Evolutionary conservation across 2,329 filamentous ascomycete genomes (phyloP).

Genomic region (Anthostomella pinea): DNA sequence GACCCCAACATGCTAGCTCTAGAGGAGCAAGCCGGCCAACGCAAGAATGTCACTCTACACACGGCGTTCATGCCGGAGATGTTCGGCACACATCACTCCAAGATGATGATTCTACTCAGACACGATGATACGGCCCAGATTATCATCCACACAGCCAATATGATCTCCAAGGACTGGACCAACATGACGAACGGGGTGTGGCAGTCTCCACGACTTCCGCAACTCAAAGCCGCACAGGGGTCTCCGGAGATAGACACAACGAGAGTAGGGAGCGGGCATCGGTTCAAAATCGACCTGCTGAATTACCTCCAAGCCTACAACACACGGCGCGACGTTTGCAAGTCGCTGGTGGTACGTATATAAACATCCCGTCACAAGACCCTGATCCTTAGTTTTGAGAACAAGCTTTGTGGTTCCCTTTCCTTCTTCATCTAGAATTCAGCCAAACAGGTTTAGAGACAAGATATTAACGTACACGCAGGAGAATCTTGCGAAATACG

Average conservation of each 20-base stretch:
- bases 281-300: conserved; percentile 74
- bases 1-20: conserved; percentile 47
- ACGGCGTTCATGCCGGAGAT: conserved; percentile 76
- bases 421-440: no score
- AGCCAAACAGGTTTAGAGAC: no score
- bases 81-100: conserved; percentile 82
- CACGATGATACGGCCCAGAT: conserved; percentile 76
- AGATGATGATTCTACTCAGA: conserved; percentile 82
- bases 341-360: conserved; percentile 52
- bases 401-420: no score
- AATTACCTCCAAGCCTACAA: conserved; percentile 72
- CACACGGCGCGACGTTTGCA: conserved; percentile 49
- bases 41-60: conserved; percentile 68
- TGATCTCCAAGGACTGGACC: conserved; percentile 83
- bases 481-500: conserved; percentile 57
- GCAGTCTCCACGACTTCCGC: conserved; percentile 68
- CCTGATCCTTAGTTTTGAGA: no score
- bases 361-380: no score
- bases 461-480: no score
- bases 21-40: conserved; percentile 59
- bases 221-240: conserved; percentile 26
- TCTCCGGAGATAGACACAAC: conserved; percentile 17
- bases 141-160: conserved; percentile 85
- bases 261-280: conserved; percentile 57
- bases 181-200: conserved; percentile 87